These are phyloP conservation scores for Cladobotryum mycophilum DNA, from an alignment of 2,329 filamentous ascomycete genomes.

Conservation along the genomic window DNA sequence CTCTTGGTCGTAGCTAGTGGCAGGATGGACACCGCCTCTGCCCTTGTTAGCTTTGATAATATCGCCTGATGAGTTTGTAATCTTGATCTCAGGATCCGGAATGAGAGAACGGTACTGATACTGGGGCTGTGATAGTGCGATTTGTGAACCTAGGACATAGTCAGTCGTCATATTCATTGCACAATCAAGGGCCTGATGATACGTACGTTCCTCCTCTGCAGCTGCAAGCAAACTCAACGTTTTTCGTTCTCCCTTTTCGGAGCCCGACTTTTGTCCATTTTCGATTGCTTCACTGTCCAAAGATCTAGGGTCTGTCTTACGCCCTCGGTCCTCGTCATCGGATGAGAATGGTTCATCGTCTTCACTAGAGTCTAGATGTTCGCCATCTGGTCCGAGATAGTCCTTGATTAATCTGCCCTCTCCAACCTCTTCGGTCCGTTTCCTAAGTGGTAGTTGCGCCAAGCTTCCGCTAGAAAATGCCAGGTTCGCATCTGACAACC, in stretches of 20 bases:
- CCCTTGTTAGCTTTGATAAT: conserved; percentile 47
- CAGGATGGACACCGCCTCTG: conserved; percentile 60
- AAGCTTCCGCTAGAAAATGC: conserved; percentile 58
- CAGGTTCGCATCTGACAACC: conserved; percentile 65
- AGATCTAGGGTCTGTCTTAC: conserved; percentile 47
- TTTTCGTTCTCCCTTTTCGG: conserved; percentile 34
- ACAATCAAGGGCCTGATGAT: neutral
- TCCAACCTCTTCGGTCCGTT: conserved; percentile 36
- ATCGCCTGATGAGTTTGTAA: conserved; percentile 58
- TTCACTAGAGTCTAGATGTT: conserved; percentile 62
- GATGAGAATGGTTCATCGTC: conserved; percentile 60
- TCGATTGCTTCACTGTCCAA: conserved; percentile 36
- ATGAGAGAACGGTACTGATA: conserved; percentile 59
- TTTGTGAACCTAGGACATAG: conserved; percentile 39
- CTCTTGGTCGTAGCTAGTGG: conserved; percentile 73
- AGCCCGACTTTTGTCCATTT: conserved; percentile 23
- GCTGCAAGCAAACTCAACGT: conserved; percentile 62
- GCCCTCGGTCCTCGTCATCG: conserved; percentile 62
- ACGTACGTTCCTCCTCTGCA: conserved; percentile 72
- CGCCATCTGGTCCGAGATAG: conserved; percentile 58
- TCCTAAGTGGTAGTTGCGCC: conserved; percentile 53
- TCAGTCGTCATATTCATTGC: conserved; percentile 18
- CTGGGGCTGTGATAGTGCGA: conserved; percentile 42
- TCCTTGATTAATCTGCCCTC: conserved; percentile 61
- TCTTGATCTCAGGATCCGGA: conserved; percentile 58